Evolutionary conservation across 1,284 basidiomycete genomes (phyloP).

Genomic region (Malassezia sympodialis): DNA sequence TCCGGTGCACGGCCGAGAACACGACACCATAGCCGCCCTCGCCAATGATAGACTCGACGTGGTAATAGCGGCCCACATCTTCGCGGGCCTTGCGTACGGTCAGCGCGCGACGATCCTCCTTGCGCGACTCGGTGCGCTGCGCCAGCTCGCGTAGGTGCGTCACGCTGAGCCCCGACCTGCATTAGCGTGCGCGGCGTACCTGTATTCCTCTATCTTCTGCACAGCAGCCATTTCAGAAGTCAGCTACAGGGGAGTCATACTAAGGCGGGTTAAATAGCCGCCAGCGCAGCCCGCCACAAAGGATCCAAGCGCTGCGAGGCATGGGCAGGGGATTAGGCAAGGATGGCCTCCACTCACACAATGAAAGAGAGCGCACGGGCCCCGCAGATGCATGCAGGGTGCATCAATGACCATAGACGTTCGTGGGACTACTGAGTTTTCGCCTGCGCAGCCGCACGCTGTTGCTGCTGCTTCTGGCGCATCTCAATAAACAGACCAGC

Average conservation of each 20-base stretch:
- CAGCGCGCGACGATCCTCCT: conserved; percentile 10
- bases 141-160: conserved; percentile 11
- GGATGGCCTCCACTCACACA: background rate
- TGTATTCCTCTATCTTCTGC: conserved; percentile 1
- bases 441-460: background rate
- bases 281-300: background rate
- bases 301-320: conserved; percentile 2
- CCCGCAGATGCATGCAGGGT: background rate
- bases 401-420: background rate
- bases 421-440: background rate
- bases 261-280: background rate
- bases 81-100: conserved; percentile 16
- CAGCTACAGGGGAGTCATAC: background rate
- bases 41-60: conserved; percentile 49
- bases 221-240: background rate
- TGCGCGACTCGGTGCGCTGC: conserved; percentile 11
- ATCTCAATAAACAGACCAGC: conserved; percentile 87
- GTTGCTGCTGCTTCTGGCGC: conserved; percentile 49
- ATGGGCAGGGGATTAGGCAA: background rate
- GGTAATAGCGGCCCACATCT: conserved; percentile 38
- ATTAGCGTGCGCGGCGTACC: background rate
- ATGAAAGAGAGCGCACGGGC: conserved; percentile 3
- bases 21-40: conserved; percentile 52
- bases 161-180: conserved; percentile 1
- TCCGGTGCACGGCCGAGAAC: conserved; percentile 48